Percentiles rank a stretch among this genome's conserved stretches.
phyloP scores from a whole-genome alignment of 345 rosid species.

The Atalantia buxifolia region DNA sequence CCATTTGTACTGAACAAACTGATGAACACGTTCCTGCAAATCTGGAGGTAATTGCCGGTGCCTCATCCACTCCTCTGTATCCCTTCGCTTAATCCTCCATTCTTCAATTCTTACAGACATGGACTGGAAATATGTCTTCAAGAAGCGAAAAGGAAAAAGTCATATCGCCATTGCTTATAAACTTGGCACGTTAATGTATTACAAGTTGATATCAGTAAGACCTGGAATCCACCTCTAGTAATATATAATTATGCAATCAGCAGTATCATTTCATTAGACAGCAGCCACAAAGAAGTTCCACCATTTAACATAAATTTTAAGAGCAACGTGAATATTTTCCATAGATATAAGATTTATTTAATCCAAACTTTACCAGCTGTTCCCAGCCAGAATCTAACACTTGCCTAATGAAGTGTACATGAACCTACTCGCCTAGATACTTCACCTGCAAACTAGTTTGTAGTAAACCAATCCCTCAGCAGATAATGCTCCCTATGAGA shows the following conservation, averaged over 20 bases:
- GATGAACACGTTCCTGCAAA: slow-evolving; percentile 75
- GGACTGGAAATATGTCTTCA: slow-evolving; percentile 82
- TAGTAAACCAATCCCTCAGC: neutral
- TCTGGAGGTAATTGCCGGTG: slow-evolving; percentile 83
- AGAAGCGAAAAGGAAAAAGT: slow-evolving; percentile 7
- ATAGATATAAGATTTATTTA: neutral
- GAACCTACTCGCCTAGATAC: neutral
- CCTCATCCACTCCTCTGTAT: slow-evolving; percentile 97
- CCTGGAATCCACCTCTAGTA: neutral
- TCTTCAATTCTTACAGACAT: slow-evolving; percentile 82
- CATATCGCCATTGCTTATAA: neutral
- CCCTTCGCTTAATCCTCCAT: slow-evolving; percentile 85
- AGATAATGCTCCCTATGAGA: neutral
- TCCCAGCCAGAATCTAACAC: neutral
- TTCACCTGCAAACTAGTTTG: neutral
- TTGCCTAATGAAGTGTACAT: neutral
- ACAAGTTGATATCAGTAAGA: neutral
- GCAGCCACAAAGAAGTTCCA: neutral
- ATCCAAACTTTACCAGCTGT: neutral
- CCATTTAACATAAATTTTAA: neutral
- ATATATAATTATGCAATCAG: neutral
- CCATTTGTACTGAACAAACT: slow-evolving; percentile 85
- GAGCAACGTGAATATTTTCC: neutral
- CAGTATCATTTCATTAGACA: neutral
- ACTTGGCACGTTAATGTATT: neutral